Conservation (phyloP, 371 early-diverging fungal genomes). For the Haplosporangium sp. region DNA sequence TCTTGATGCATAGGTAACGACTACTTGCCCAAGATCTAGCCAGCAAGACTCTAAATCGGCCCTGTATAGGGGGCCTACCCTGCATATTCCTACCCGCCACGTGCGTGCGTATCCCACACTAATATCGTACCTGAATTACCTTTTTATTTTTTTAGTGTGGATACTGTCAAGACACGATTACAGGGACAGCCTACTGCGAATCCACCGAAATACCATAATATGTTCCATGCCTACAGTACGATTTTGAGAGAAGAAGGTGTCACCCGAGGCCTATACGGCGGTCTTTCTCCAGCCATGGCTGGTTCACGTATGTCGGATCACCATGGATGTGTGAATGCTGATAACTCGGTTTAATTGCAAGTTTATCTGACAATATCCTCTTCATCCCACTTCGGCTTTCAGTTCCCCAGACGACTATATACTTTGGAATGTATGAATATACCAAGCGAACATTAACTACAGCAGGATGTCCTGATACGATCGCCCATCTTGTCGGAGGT, state of each 20-base stretch:
- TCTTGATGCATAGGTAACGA: conserved; percentile 78
- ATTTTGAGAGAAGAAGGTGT: conserved; percentile 77
- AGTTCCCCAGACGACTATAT: conserved; percentile 76
- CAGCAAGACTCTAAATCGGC: neutral
- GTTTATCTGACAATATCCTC: neutral
- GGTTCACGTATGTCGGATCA: conserved; percentile 69
- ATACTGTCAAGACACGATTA: conserved; percentile 84
- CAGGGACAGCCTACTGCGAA: conserved; percentile 69
- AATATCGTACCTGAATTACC: neutral
- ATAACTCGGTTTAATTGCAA: no score
- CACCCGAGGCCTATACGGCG: conserved; percentile 79
- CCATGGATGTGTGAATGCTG: neutral
- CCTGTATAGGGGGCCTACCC: neutral
- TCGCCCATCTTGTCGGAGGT: conserved; percentile 78
- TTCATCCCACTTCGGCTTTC: neutral
- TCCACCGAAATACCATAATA: conserved; percentile 69
- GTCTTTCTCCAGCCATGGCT: conserved; percentile 77
- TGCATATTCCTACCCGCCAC: neutral
- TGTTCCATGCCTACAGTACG: conserved; percentile 73
- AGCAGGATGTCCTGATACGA: conserved; percentile 65
- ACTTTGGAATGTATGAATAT: conserved; percentile 82
- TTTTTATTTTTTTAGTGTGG: conserved; percentile 58
- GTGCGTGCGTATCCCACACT: neutral
- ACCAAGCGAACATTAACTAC: conserved; percentile 73
- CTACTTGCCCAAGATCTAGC: no score